These are phyloP conservation scores for Dendrothele bispora DNA, from an alignment of 768 basidiomycete species.

Conservation along the genomic window DNA sequence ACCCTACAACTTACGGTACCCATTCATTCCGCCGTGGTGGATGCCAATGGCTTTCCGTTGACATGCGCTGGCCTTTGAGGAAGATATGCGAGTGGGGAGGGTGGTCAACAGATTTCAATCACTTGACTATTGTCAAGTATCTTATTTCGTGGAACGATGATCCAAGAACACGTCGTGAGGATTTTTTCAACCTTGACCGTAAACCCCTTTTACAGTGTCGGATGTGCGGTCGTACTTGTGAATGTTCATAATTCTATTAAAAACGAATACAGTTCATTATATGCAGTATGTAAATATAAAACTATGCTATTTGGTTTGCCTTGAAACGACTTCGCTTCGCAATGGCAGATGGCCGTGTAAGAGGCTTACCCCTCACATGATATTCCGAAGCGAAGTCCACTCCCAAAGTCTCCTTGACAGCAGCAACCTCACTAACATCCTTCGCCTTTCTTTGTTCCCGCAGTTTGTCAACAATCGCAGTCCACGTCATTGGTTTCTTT, in stretches of 20 bases:
- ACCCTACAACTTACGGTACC: constrained; percentile 23
- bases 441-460: constrained; percentile 2
- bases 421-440: constrained; percentile 1
- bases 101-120: constrained; percentile 23
- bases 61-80: constrained; percentile 22
- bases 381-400: not conserved
- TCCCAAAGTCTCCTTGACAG: not conserved
- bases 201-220: constrained; percentile 11
- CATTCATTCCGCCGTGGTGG: constrained; percentile 29
- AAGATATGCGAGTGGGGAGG: constrained; percentile 33
- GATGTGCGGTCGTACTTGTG: constrained; percentile 19
- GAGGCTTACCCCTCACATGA: not conserved
- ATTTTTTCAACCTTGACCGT: constrained; percentile 22
- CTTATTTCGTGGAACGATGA: constrained; percentile 22
- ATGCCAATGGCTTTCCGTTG: constrained; percentile 27
- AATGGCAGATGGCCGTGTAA: not conserved
- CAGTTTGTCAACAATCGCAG: constrained; percentile 12
- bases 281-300: too few relatives aligned
- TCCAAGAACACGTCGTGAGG: constrained; percentile 10
- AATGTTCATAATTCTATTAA: constrained; percentile 11
- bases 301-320: too few relatives aligned
- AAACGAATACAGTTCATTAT: too few relatives aligned
- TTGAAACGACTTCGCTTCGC: not conserved
- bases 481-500: constrained; percentile 11
- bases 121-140: constrained; percentile 26